A percentile compares a stretch with the other conserved stretches of the same genome.
Evolutionary conservation across 2,329 filamentous ascomycete species (phyloP).

Genomic region (Sporothrix curviconia): DNA sequence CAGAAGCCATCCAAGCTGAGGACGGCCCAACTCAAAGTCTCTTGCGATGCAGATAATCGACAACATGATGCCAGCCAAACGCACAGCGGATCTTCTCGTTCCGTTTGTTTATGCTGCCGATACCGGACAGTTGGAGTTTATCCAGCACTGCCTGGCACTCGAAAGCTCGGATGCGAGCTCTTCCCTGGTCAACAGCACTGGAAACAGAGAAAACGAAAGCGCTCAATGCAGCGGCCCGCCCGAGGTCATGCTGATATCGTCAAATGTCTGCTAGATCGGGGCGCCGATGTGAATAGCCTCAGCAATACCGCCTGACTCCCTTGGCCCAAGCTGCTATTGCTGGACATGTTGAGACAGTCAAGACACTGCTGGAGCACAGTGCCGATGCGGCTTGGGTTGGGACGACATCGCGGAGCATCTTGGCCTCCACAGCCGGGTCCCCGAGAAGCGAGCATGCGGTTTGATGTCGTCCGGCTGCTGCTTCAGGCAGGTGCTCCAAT

Average conservation of each 20-base stretch:
- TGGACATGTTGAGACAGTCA: not conserved
- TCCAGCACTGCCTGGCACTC: not conserved
- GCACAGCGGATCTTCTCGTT: not conserved
- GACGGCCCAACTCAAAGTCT: not conserved
- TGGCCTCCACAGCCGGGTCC: not conserved
- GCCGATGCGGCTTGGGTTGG: not conserved
- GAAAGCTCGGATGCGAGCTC: not conserved
- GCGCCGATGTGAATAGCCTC: not conserved
- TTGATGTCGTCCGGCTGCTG: not conserved
- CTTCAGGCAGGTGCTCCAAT: not conserved
- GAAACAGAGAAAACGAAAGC: not conserved
- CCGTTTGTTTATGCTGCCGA: not conserved
- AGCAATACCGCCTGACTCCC: not conserved
- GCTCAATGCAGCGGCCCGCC: not conserved
- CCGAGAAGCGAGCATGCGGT: not conserved
- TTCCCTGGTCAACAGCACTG: not conserved
- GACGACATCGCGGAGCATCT: not conserved
- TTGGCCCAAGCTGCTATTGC: not conserved
- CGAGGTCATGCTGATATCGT: not conserved
- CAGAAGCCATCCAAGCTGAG: not conserved
- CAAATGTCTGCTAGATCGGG: not conserved
- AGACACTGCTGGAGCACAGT: not conserved
- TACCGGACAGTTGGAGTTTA: not conserved
- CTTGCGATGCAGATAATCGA: not conserved
- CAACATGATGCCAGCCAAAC: not conserved